Evolutionary conservation across 768 basidiomycete species (phyloP), one percentile per base, ranked within the genome.

Genomic region (Lactarius psammicola): DNA sequence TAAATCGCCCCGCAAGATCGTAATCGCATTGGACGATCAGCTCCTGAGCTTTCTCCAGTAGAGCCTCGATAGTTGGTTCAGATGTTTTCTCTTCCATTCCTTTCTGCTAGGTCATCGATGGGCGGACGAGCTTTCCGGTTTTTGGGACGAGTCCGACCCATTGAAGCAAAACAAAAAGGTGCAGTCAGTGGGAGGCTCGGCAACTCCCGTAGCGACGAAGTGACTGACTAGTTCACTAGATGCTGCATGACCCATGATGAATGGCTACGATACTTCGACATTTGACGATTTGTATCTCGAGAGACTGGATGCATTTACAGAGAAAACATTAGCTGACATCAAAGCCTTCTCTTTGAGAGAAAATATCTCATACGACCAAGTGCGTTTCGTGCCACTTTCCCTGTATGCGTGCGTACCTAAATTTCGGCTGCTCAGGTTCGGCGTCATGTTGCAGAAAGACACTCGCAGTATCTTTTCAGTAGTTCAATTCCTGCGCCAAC

Each of bases 21-120:
- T 91, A 94, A 75, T 95, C 87, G 72, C 89, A 93, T 77, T 94
- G 90, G 28, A 87, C 81, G 70, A 95, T 84, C 62, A 95, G 80
- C n/a, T 82, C 79, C 72, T 92, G 91, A 0, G 91, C 87, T 74
- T 94, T 94, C 73, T 87, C 85, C 38, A 92, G 77, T 7, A 94
- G 78, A 13, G 87, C 78, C 11, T 57, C 54, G 30, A 64, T 30
- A 9, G 64, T 38, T 18, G 80, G 61, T 61, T 84, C 75, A 33
- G 87, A 76, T 1, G 85, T 33, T 8, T 51, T 63, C 3, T 73
- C 60, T n/a, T n/a, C 72, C 73, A 6, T 57, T 34, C 28, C 69
- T 38, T 40, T 65, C 85, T 2, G 74, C 61, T 31, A 78, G 73
- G 18, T 75, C 71, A 15, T 75, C 56, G 0, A 72, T 51, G 17